Percentiles rank a stretch among this genome's conserved stretches.
phyloP scores from a whole-genome alignment of 352 stramenopile species.

The Globisporangium cederbergense region DNA sequence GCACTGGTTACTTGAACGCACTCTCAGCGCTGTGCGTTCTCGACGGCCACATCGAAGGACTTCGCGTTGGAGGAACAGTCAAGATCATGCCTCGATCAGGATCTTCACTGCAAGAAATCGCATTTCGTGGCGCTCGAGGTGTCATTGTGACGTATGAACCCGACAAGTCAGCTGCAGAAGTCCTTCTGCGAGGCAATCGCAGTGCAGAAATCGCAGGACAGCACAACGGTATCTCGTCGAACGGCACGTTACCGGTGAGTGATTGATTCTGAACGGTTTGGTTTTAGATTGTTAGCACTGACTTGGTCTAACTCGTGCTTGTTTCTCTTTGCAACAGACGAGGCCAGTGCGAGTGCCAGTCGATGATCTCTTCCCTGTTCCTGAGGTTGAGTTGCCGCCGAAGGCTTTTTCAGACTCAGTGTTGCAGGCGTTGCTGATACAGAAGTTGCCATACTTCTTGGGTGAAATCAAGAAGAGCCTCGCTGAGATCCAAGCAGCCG shows the following conservation, averaged over 20 bases:
- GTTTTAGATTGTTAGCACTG: background rate
- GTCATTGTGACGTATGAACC: conserved; percentile 78
- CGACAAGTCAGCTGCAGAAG: conserved; percentile 79
- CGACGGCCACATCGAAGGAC: conserved; percentile 80
- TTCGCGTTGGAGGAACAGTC: conserved; percentile 77
- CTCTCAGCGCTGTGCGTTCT: conserved; percentile 78
- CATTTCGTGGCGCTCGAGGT: conserved; percentile 67
- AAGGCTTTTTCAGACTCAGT: conserved; percentile 69
- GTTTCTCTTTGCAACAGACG: conserved; percentile 32
- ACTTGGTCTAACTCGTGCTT: conserved; percentile 8
- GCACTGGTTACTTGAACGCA: conserved; percentile 49
- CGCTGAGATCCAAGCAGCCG: conserved; percentile 42
- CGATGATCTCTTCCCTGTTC: conserved; percentile 74
- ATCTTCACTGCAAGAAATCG: conserved; percentile 68
- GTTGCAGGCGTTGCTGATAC: conserved; percentile 58
- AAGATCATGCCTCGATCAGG: conserved; percentile 78
- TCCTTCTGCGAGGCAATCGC: conserved; percentile 55
- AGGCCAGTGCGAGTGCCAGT: conserved; percentile 78
- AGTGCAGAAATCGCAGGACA: conserved; percentile 31
- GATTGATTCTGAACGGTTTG: background rate
- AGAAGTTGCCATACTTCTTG: conserved; percentile 76
- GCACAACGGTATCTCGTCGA: conserved; percentile 29
- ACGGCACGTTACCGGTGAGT: conserved; percentile 44
- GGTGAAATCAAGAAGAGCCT: conserved; percentile 76
- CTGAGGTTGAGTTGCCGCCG: conserved; percentile 69